Conservation (phyloP, 2,329 filamentous ascomycete genomes). For the Fonsecaea nubica region DNA sequence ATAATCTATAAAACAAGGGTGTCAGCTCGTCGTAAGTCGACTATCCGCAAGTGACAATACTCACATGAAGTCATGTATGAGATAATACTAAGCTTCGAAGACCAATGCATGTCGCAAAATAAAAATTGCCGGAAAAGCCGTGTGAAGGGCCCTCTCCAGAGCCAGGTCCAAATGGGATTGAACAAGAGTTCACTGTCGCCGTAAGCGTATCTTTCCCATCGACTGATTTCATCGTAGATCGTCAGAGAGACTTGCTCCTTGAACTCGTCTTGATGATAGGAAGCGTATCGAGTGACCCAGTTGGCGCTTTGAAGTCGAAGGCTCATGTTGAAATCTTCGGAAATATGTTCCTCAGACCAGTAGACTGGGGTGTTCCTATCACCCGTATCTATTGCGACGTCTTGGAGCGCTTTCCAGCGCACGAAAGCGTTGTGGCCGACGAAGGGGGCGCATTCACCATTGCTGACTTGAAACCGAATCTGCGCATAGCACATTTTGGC, state of each 20-base stretch:
- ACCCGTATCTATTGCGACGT: constrained; percentile 62
- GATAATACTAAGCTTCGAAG: constrained; percentile 73
- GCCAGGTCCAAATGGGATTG: constrained; percentile 75
- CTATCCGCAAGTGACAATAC: constrained; percentile 54
- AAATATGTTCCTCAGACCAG: constrained; percentile 78
- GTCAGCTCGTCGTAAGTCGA: constrained; percentile 25
- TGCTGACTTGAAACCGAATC: constrained; percentile 72
- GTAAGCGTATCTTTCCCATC: constrained; percentile 87
- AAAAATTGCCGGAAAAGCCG: constrained; percentile 77
- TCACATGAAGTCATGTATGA: constrained; percentile 62
- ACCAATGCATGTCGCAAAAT: constrained; percentile 63
- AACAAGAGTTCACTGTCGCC: constrained; percentile 83
- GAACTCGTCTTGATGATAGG: constrained; percentile 72
- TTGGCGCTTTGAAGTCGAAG: constrained; percentile 72
- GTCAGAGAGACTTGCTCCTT: constrained; percentile 82
- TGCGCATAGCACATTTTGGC: constrained; percentile 77
- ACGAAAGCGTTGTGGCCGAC: constrained; percentile 79
- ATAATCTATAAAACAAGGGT: constrained; percentile 54
- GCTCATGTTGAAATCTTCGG: constrained; percentile 78
- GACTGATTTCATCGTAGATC: constrained; percentile 80
- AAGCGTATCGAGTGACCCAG: constrained; percentile 71
- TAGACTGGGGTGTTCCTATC: constrained; percentile 63
- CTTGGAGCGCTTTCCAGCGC: constrained; percentile 69
- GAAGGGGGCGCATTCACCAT: constrained; percentile 50
- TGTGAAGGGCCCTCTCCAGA: constrained; percentile 75